A percentile compares a stretch with the other conserved stretches of the same genome.
Conservation (phyloP, 345 rosid species). For the Arabidopsis suecica region DNA sequence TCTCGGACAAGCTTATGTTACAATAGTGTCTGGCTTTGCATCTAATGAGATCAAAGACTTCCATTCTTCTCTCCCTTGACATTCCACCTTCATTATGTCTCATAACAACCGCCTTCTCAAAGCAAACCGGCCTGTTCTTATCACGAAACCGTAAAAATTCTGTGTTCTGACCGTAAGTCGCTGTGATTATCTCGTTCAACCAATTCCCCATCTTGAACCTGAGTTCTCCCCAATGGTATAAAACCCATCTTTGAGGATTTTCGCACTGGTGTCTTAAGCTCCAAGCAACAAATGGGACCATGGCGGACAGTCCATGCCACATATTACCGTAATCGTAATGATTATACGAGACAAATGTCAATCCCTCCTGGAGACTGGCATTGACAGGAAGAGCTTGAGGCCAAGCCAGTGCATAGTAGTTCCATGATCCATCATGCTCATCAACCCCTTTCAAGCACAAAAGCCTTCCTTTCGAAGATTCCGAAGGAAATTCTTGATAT, state of each 20-base stretch:
- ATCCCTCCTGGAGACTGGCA: constrained; percentile 56
- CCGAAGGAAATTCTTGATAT: constrained; percentile 68
- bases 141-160: constrained; percentile 48
- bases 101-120: constrained; percentile 77
- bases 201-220: constrained; percentile 59
- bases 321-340: constrained; percentile 68
- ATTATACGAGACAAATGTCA: constrained; percentile 72
- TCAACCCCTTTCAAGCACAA: constrained; percentile 72
- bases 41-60: constrained; percentile 65
- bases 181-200: constrained; percentile 53
- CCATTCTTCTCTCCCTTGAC: constrained; percentile 68
- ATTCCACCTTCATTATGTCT: constrained; percentile 83
- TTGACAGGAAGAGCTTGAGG: constrained; percentile 60
- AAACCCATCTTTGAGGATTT: constrained; percentile 62
- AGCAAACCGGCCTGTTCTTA: constrained; percentile 56
- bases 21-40: constrained; percentile 62
- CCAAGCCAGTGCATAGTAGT: constrained; percentile 73
- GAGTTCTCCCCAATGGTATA: constrained; percentile 80
- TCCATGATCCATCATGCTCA: constrained; percentile 74
- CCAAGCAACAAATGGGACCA: constrained; percentile 74
- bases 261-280: constrained; percentile 54
- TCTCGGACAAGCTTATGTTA: constrained; percentile 44
- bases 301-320: constrained; percentile 72
- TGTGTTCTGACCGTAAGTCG: constrained; percentile 50
- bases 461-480: constrained; percentile 55